Evolutionary conservation across 257 asterid species (phyloP), one percentile per base, ranked within the genome.

Genomic region (Salvia miltiorrhiza): DNA sequence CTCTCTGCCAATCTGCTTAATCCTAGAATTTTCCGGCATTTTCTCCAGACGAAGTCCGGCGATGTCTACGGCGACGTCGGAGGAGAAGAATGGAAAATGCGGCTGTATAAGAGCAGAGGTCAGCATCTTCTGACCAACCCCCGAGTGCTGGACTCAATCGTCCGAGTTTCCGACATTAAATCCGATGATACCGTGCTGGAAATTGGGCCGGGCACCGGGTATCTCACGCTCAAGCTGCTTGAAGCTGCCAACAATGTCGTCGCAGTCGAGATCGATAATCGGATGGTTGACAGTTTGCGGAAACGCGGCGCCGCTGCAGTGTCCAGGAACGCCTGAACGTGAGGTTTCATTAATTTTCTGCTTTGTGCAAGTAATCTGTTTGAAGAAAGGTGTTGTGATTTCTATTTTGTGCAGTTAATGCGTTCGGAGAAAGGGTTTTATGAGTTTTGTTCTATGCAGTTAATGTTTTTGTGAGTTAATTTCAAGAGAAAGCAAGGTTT

Each of bases 141-240:
- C 1, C 80, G 96, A 47, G 78, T 93, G 13, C 86, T 90, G 10
- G 94, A 89, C 30, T 56, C 93, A 39, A 90, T 94, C 39, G 86
- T 94, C 17, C 77, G 80, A 32, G 79, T 74, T 68, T 87, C 99
- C n/a, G 73, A 78, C 47, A 77, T 94, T 58, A 81, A 73, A 21
- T 75, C 91, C 9, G 83, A 83, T 44, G 99, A 94, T 26, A 91
- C 96, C 4, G 96, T 94, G 59, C 67, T 94, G 60, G 99, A 94
- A 72, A 89, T 94, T 70, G 99, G 99, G 16, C 96, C 99, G 13
- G 99, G 99, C 28, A 94, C 99, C 0, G 97, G 99, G 33, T 89
- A 94, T 71, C 95, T 94, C 71, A 94, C 99, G 32, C 71, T 90
- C 68, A 88, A 84, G 91, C 95, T 94, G 62, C 95, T 90, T 14